phyloP scores from a whole-genome alignment of 2,329 filamentous ascomycete genomes.

The Blastomyces emzantsi region DNA sequence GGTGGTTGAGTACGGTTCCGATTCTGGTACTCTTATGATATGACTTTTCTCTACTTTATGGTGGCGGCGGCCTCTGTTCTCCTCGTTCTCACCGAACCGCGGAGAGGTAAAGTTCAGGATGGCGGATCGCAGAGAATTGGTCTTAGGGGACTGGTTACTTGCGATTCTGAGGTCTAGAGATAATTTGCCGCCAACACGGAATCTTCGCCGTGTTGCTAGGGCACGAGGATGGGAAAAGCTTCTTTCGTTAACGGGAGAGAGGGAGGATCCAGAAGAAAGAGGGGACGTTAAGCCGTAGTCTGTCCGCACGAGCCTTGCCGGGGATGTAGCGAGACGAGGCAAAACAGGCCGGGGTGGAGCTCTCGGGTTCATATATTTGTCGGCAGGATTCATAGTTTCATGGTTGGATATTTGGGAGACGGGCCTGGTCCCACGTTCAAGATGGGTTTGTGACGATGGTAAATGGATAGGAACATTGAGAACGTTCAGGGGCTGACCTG shows the following conservation, averaged over 20 bases:
- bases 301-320: conserved; percentile 16
- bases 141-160: conserved; percentile 31
- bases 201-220: conserved; percentile 18
- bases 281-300: conserved; percentile 17
- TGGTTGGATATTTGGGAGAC: conserved; percentile 48
- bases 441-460: conserved; percentile 36
- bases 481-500: conserved; percentile 79
- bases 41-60: not conserved
- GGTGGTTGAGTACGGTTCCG: not conserved
- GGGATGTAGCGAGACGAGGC: conserved; percentile 39
- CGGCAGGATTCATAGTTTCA: conserved; percentile 68
- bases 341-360: conserved; percentile 45
- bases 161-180: conserved; percentile 21
- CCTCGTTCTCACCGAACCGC: conserved; percentile 18
- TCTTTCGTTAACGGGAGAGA: conserved; percentile 22
- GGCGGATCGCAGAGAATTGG: conserved; percentile 30
- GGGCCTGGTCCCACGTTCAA: conserved; percentile 55
- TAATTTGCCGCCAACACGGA: conserved; percentile 20
- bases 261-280: conserved; percentile 20
- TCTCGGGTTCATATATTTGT: conserved; percentile 64
- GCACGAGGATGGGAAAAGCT: conserved; percentile 31
- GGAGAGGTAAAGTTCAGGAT: conserved; percentile 28
- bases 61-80: conserved; percentile 2
- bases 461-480: conserved; percentile 68
- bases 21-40: not conserved